phyloP scores from a whole-genome alignment of 148 eudicot genomes.

The Rhododendron molle region DNA sequence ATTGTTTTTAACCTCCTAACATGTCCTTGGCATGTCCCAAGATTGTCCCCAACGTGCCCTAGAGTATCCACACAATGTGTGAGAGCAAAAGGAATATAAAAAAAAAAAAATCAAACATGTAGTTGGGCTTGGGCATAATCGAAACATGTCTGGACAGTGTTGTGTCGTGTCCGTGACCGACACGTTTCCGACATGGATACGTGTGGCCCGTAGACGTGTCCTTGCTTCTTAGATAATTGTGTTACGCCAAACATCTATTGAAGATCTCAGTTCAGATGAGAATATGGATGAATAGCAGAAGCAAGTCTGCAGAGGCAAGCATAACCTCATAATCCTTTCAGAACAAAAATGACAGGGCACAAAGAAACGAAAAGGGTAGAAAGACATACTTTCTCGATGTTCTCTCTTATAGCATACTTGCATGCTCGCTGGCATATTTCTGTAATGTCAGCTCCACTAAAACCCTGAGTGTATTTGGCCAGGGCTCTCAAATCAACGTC shows the following conservation, averaged over 20 bases:
- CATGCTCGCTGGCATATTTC: constrained; percentile 53
- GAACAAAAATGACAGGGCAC: no score
- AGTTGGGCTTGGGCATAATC: no score
- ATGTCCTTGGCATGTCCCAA: no score
- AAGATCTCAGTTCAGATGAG: not conserved
- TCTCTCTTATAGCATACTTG: constrained; percentile 54
- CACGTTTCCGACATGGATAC: no score
- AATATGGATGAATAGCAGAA: not conserved
- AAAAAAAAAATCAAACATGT: no score
- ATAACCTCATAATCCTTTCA: no score
- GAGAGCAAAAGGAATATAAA: no score
- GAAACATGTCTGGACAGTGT: not conserved
- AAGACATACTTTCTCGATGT: constrained; percentile 44
- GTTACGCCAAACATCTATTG: not conserved
- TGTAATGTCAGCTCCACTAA: constrained; percentile 46
- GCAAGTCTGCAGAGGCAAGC: not conserved
- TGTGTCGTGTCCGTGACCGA: not conserved
- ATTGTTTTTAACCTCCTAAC: no score
- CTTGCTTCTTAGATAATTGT: not conserved
- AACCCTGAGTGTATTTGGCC: constrained; percentile 49
- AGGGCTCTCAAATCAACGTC: constrained; percentile 49
- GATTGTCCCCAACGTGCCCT: no score
- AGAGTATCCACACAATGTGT: no score
- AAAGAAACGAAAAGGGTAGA: not conserved
- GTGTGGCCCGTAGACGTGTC: not conserved